These are phyloP conservation scores for Tetrapyrgos nigripes DNA, from an alignment of 1,284 basidiomycete species.

Conservation along the genomic window DNA sequence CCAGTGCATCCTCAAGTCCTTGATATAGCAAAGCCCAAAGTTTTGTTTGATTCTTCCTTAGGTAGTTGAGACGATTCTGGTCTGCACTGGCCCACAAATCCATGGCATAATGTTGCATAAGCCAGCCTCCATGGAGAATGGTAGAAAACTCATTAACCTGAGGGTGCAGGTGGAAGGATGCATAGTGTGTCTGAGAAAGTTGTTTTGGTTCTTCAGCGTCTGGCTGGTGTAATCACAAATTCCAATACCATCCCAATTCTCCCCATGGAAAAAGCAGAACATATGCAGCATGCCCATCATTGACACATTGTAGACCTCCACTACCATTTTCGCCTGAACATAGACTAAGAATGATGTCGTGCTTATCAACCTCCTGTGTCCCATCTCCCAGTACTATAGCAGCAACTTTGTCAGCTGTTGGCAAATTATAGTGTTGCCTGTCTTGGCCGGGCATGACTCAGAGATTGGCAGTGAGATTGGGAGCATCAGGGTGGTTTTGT, in stretches of 20 bases:
- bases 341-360: slow-evolving; percentile 39
- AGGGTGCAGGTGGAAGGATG: slow-evolving; percentile 38
- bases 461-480: slow-evolving; percentile 27
- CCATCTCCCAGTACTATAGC: slow-evolving; percentile 38
- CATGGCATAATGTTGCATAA: slow-evolving; percentile 48
- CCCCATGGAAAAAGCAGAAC: slow-evolving; percentile 40
- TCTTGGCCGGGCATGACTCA: slow-evolving; percentile 29
- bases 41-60: slow-evolving; percentile 39
- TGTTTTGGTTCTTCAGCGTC: slow-evolving; percentile 12
- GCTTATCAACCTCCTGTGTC: slow-evolving; percentile 10
- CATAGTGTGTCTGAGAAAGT: slow-evolving; percentile 35
- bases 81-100: slow-evolving; percentile 42
- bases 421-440: slow-evolving; percentile 40
- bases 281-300: slow-evolving; percentile 45
- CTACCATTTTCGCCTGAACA: too few species aligned
- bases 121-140: slow-evolving; percentile 41
- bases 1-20: slow-evolving; percentile 42
- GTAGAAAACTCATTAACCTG: slow-evolving; percentile 29
- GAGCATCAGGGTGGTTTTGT: slow-evolving; percentile 9
- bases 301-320: slow-evolving; percentile 28
- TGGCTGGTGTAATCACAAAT: slow-evolving; percentile 25
- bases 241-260: slow-evolving; percentile 44
- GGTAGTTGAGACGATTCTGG: slow-evolving; percentile 36
- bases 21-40: slow-evolving; percentile 44
- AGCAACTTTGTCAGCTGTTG: slow-evolving; percentile 45